Evolutionary conservation across 495 filamentous ascomycete species (phyloP).

Genomic region (Venustampulla echinocandica): DNA sequence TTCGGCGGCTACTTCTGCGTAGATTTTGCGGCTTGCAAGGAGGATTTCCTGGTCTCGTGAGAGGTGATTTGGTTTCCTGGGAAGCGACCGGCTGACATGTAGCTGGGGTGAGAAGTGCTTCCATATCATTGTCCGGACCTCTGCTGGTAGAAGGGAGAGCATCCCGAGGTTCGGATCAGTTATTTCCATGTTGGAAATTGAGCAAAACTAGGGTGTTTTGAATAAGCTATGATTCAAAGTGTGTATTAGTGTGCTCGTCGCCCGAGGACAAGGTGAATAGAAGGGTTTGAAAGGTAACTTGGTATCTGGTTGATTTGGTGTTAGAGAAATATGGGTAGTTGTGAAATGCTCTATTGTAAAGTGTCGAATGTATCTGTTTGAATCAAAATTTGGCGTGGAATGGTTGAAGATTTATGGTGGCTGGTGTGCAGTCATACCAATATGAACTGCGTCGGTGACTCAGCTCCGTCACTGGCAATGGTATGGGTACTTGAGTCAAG

Average conservation of each 20-base stretch:
- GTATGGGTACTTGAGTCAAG: constrained; percentile 5
- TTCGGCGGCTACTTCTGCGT: constrained; percentile 19
- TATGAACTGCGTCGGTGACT: not conserved
- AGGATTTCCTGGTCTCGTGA: constrained; percentile 17
- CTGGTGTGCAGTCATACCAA: not conserved
- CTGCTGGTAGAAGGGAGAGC: constrained; percentile 17
- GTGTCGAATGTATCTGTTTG: constrained; percentile 7
- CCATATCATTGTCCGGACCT: constrained; percentile 16
- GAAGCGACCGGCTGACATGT: constrained; percentile 16
- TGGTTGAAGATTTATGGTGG: constrained; percentile 3
- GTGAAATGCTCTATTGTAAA: constrained; percentile 10
- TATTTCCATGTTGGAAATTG: constrained; percentile 19
- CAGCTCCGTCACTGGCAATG: constrained; percentile 3
- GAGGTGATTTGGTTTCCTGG: constrained; percentile 17
- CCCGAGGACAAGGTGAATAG: constrained; percentile 6
- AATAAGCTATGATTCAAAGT: constrained; percentile 17
- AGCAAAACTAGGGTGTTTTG: constrained; percentile 15
- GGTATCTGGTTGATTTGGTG: constrained; percentile 9
- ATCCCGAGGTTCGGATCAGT: constrained; percentile 17
- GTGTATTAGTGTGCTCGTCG: constrained; percentile 12
- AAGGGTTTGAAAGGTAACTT: constrained; percentile 11
- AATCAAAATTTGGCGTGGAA: constrained; percentile 4
- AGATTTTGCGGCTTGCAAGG: constrained; percentile 16
- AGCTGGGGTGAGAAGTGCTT: constrained; percentile 16
- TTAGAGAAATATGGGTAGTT: constrained; percentile 7